Conservation (phyloP, 495 filamentous ascomycete genomes). For the Penicillium nucicola region DNA sequence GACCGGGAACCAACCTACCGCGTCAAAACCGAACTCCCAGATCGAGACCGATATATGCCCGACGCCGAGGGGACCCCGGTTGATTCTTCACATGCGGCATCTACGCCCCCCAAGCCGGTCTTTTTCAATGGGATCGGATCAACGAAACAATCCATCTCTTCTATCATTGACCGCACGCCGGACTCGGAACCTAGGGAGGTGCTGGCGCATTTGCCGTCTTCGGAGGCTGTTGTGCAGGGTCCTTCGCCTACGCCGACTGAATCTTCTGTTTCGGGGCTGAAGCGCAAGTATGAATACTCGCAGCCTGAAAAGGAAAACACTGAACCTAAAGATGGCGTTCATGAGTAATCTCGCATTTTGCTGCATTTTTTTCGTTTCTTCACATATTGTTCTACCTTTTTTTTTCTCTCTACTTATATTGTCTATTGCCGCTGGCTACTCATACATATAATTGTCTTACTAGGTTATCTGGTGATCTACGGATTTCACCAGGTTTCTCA, state of each 20-base stretch:
- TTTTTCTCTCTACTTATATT: background rate
- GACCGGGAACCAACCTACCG: conserved; percentile 17
- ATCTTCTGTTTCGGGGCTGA: conserved; percentile 10
- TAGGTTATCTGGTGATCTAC: background rate
- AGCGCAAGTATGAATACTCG: conserved; percentile 29
- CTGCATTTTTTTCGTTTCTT: conserved; percentile 1
- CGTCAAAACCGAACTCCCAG: conserved; percentile 31
- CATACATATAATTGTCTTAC: conserved; percentile 6
- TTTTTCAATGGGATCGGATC: conserved; percentile 19
- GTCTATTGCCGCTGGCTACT: conserved; percentile 2
- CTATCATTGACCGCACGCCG: conserved; percentile 43
- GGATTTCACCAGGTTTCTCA: background rate
- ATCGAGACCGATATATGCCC: conserved; percentile 26
- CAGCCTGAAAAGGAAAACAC: conserved; percentile 26
- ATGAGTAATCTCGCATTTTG: conserved; percentile 1
- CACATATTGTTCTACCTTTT: background rate
- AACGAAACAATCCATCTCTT: conserved; percentile 45
- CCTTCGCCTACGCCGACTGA: conserved; percentile 17
- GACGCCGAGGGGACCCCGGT: conserved; percentile 9
- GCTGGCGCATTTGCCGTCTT: conserved; percentile 15
- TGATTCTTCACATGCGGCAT: conserved; percentile 6
- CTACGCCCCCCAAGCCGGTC: conserved; percentile 15
- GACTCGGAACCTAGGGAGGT: conserved; percentile 27
- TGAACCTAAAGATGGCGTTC: conserved; percentile 24
- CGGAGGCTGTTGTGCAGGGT: conserved; percentile 18